Percentiles rank a stretch among this genome's conserved stretches.
These are phyloP conservation scores for Spinacia oleracea DNA, from an alignment of 179 eudicot species.

Conservation along the genomic window DNA sequence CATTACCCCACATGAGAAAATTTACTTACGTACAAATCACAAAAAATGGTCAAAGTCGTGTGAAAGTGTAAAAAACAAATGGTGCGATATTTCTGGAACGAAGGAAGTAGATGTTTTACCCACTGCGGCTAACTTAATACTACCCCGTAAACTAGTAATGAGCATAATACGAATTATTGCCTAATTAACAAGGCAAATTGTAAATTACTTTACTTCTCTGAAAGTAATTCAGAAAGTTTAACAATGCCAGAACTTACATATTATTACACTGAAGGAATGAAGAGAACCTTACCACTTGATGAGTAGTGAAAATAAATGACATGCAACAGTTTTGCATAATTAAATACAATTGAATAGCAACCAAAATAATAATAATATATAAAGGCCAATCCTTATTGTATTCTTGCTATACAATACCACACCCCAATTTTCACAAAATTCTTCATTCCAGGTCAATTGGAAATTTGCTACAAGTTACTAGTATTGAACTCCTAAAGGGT, in stretches of 20 bases:
- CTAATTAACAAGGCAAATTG: background rate
- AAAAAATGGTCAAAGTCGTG: no score
- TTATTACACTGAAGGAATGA: background rate
- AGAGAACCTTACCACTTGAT: background rate
- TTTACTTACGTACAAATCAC: no score
- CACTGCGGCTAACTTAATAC: no score
- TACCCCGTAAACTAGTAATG: no score
- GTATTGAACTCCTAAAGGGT: background rate
- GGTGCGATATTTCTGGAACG: no score
- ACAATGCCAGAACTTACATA: background rate
- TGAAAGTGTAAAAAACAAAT: no score
- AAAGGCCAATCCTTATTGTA: background rate
- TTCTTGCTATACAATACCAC: constrained; percentile 25
- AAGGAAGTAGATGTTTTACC: no score
- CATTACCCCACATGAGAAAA: no score
- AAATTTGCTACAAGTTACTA: constrained; percentile 15
- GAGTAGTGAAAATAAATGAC: background rate
- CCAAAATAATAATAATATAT: background rate
- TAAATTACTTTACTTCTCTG: background rate
- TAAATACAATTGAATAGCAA: constrained; percentile 6
- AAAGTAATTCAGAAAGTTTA: background rate
- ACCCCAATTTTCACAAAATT: constrained; percentile 8
- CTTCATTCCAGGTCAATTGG: constrained; percentile 4
- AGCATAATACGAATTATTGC: no score
- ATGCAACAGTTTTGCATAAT: background rate